Conservation (phyloP, 371 early-diverging fungal genomes). For the Mortierella sp. region DNA sequence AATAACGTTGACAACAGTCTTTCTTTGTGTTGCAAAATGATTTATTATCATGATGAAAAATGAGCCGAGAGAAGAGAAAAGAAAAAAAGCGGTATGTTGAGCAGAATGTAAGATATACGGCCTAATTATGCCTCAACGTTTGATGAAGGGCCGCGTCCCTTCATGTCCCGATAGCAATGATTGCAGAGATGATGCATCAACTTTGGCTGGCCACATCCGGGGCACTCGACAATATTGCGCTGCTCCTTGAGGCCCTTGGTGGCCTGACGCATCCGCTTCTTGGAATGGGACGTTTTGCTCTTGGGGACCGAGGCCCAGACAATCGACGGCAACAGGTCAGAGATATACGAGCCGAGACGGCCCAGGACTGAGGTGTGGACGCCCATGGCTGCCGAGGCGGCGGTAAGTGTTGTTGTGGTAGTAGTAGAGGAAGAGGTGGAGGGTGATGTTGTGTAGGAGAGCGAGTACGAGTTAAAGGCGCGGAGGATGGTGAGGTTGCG, state of each 20-base stretch:
- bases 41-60: neutral
- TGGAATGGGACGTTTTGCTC: constrained; percentile 88
- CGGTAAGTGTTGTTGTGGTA: constrained; percentile 13
- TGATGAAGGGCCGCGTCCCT: constrained; percentile 51
- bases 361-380: constrained; percentile 50
- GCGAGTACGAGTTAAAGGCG: constrained; percentile 42
- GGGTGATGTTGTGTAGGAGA: constrained; percentile 15
- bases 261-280: constrained; percentile 88
- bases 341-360: constrained; percentile 53
- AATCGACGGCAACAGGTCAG: constrained; percentile 61
- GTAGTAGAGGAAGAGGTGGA: neutral
- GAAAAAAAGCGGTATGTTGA: neutral
- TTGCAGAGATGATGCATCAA: constrained; percentile 82
- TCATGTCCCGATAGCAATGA: constrained; percentile 78
- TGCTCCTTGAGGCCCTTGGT: constrained; percentile 84
- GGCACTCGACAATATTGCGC: constrained; percentile 79
- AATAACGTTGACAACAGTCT: neutral
- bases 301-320: constrained; percentile 88
- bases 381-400: constrained; percentile 7
- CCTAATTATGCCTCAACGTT: constrained; percentile 24
- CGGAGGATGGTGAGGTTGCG: constrained; percentile 28
- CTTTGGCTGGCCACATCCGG: constrained; percentile 81
- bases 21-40: neutral
- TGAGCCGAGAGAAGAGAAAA: neutral
- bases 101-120: neutral